These are phyloP conservation scores for Suillus weaverae DNA, from an alignment of 768 basidiomycete genomes.

Conservation along the genomic window DNA sequence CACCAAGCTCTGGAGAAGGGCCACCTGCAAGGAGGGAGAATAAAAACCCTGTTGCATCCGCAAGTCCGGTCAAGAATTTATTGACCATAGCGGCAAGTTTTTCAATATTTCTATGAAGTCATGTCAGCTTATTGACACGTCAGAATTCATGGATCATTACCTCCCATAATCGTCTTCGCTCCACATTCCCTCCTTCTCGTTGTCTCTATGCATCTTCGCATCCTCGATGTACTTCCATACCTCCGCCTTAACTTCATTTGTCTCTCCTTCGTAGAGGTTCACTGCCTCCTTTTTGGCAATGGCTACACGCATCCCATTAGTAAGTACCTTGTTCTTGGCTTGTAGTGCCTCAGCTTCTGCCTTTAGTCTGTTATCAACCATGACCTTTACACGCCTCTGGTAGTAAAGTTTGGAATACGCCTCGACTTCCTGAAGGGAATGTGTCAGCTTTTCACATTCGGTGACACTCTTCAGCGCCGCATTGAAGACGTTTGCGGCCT, in stretches of 20 bases:
- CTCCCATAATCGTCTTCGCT: neutral
- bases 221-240: neutral
- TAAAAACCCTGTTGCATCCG: neutral
- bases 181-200: neutral
- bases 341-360: neutral
- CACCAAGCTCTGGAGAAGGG: neutral
- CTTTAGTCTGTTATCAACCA: neutral
- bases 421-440: neutral
- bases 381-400: neutral
- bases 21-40: neutral
- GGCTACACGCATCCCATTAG: neutral
- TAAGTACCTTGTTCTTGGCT: neutral
- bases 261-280: conserved; percentile 1
- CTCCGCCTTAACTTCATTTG: neutral
- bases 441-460: neutral
- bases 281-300: neutral
- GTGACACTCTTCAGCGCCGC: neutral
- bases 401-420: neutral
- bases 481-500: neutral
- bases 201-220: neutral
- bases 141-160: neutral
- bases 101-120: neutral
- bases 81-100: neutral
- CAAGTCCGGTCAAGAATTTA: neutral
- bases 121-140: neutral